Conservation (phyloP, 768 basidiomycete genomes). For the Lactarius indigo region DNA sequence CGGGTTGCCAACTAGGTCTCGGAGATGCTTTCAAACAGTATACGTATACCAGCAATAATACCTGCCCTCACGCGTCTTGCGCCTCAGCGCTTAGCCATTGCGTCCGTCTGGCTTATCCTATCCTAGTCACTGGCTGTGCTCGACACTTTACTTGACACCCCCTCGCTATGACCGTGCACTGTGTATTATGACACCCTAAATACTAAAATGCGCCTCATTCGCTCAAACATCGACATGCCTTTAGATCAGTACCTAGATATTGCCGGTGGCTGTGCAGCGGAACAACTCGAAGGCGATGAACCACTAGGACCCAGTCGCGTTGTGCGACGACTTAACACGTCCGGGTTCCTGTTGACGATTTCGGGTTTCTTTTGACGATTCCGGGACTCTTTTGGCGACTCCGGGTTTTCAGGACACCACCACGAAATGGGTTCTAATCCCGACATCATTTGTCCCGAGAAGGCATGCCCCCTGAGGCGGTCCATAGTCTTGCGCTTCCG, state of each 20-base stretch:
- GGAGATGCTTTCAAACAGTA: neutral
- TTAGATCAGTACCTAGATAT: neutral
- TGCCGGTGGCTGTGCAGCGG: neutral
- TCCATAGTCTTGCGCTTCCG: neutral
- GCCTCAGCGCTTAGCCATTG: neutral
- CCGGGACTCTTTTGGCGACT: too few species aligned
- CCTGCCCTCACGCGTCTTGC: too few species aligned
- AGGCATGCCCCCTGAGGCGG: neutral
- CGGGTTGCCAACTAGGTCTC: neutral
- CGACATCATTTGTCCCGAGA: neutral
- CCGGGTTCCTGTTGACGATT: neutral
- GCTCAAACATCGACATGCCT: neutral
- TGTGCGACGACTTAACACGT: neutral
- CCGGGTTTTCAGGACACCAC: neutral
- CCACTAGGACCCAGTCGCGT: neutral
- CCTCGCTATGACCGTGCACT: neutral
- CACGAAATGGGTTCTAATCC: neutral
- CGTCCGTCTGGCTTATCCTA: too few species aligned
- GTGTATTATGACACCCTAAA: neutral
- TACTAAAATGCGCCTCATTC: too few species aligned
- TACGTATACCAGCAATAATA: neutral
- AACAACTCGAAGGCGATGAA: neutral
- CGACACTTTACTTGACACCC: neutral
- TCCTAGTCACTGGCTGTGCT: neutral
- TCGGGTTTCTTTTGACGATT: neutral